Percentiles rank a stretch among this genome's conserved stretches.
Conservation (phyloP, 345 rosid genomes). For the Populus tremula region DNA sequence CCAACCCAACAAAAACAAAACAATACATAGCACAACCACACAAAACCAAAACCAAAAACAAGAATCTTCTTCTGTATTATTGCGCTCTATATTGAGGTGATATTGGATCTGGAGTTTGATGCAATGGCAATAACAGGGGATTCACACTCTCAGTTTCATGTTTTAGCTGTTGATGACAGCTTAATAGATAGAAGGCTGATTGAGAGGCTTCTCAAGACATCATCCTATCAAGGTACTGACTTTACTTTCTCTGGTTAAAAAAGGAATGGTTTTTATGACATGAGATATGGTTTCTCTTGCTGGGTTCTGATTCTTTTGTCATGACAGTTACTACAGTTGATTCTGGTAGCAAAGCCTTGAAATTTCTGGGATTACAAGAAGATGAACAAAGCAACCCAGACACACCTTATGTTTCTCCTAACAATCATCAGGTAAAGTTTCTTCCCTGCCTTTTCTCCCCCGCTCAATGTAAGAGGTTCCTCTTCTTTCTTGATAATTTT, state of each 20-base stretch:
- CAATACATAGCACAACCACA: background rate
- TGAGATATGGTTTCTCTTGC: background rate
- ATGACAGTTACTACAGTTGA: conserved; percentile 69
- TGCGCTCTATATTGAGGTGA: background rate
- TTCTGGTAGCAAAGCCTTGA: conserved; percentile 66
- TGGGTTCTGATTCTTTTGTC: background rate
- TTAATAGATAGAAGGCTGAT: conserved; percentile 45
- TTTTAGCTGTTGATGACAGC: conserved; percentile 54
- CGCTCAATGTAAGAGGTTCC: background rate
- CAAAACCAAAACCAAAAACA: background rate
- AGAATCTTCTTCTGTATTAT: background rate
- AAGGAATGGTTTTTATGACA: background rate
- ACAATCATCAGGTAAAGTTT: conserved; percentile 35
- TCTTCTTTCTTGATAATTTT: background rate
- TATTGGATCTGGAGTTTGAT: conserved; percentile 19
- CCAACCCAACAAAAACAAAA: background rate
- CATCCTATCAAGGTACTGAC: conserved; percentile 44
- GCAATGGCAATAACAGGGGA: conserved; percentile 58
- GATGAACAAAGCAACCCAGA: conserved; percentile 28
- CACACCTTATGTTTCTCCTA: conserved; percentile 28
- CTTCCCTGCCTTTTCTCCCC: background rate
- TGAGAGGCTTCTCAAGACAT: conserved; percentile 47
- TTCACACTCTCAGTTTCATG: conserved; percentile 35
- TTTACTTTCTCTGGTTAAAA: background rate
- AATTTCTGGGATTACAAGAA: conserved; percentile 59